Percentiles rank a stretch among this genome's conserved stretches.
Evolutionary conservation across 371 early-diverging fungal genomes (phyloP).

Genomic region (Lichtheimia ornata): DNA sequence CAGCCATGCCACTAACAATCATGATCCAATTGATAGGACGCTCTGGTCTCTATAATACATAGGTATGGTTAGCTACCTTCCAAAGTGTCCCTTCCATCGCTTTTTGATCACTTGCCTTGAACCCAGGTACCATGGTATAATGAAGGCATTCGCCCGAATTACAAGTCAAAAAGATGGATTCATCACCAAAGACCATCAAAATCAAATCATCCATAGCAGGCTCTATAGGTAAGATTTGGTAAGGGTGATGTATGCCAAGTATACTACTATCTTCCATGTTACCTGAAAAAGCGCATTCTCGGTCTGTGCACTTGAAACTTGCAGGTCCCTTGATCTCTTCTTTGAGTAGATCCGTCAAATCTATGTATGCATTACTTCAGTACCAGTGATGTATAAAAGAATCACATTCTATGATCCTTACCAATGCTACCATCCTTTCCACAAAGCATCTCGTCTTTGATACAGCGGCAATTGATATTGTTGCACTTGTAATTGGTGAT

Average conservation of each 20-base stretch:
- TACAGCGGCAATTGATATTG: conserved; percentile 72
- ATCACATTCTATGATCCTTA: conserved; percentile 20
- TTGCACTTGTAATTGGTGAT: conserved; percentile 62
- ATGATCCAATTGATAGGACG: conserved; percentile 61
- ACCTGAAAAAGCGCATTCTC: conserved; percentile 69
- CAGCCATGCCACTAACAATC: conserved; percentile 61
- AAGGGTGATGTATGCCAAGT: too few relatives aligned
- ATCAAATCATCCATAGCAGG: conserved; percentile 78
- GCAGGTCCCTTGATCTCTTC: conserved; percentile 81
- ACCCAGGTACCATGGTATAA: conserved; percentile 86
- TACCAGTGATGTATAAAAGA: neutral
- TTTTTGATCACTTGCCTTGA: conserved; percentile 26
- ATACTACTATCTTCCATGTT: conserved; percentile 1
- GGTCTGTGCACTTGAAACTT: conserved; percentile 61
- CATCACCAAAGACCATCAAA: conserved; percentile 72
- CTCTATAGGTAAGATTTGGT: conserved; percentile 30
- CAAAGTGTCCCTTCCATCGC: neutral
- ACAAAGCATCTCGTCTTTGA: conserved; percentile 75
- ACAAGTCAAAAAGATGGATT: conserved; percentile 72
- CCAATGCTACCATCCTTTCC: conserved; percentile 77
- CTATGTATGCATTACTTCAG: conserved; percentile 17
- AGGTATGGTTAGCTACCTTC: neutral
- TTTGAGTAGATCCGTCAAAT: conserved; percentile 69
- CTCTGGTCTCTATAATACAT: conserved; percentile 39
- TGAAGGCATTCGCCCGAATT: conserved; percentile 84